Evolutionary conservation across 2,329 filamentous ascomycete genomes (phyloP).

Genomic region (Gliomastix tumulicola): DNA sequence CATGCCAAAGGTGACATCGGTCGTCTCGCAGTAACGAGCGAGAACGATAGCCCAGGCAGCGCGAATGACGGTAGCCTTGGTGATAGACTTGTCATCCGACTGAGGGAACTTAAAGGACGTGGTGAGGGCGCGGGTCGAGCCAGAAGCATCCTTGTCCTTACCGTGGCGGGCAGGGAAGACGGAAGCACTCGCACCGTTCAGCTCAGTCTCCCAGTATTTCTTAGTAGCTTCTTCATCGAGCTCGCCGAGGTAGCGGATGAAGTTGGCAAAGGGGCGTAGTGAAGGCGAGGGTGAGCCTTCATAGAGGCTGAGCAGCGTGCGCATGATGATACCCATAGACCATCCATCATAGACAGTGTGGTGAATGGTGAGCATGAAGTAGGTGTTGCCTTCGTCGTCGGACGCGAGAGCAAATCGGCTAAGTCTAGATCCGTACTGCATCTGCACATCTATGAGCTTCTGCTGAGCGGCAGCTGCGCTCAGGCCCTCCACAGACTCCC

Average conservation of each 20-base stretch:
- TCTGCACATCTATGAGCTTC: neutral
- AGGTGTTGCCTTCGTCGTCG: slow-evolving; percentile 2
- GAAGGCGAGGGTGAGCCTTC: slow-evolving; percentile 35
- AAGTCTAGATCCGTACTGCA: slow-evolving; percentile 2
- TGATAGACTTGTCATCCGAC: slow-evolving; percentile 4
- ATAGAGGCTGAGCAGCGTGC: slow-evolving; percentile 1
- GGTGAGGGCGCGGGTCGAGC: neutral
- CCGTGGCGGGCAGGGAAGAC: neutral
- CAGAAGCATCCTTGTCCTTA: neutral
- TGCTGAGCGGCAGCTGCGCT: neutral
- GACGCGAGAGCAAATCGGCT: slow-evolving; percentile 7
- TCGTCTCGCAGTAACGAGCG: slow-evolving; percentile 7
- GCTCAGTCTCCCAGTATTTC: neutral
- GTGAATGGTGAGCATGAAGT: slow-evolving; percentile 55
- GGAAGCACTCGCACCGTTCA: neutral
- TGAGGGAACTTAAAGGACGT: slow-evolving; percentile 1
- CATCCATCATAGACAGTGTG: slow-evolving; percentile 91
- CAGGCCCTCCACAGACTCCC: neutral
- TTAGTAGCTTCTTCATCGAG: neutral
- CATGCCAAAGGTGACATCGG: slow-evolving; percentile 11
- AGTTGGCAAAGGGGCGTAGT: neutral
- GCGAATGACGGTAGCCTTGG: slow-evolving; percentile 10
- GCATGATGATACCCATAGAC: slow-evolving; percentile 63
- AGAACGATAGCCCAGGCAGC: slow-evolving; percentile 5
- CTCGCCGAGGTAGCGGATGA: neutral